phyloP scores from a whole-genome alignment of 2,329 filamentous ascomycete species.

The Hymenoscyphus infarciens region DNA sequence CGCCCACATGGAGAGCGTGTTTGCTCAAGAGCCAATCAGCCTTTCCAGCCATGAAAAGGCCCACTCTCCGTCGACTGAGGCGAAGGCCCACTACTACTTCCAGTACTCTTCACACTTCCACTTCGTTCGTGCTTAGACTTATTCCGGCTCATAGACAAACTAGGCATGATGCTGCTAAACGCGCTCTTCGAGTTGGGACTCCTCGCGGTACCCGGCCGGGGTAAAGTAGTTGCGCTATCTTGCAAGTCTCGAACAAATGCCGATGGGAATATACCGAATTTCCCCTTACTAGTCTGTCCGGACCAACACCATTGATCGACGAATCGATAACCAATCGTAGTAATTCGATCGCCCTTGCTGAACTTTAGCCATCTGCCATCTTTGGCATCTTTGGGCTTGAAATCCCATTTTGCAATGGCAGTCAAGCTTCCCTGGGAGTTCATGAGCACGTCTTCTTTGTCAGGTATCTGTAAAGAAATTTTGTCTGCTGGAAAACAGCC shows the following conservation, averaged over 20 bases:
- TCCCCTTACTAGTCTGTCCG: slow-evolving; percentile 30
- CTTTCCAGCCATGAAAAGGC: neutral
- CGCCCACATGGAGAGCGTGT: neutral
- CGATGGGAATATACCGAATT: slow-evolving; percentile 33
- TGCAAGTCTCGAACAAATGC: slow-evolving; percentile 29
- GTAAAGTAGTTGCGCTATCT: slow-evolving; percentile 8
- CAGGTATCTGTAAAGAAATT: slow-evolving; percentile 27
- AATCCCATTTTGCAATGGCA: slow-evolving; percentile 33
- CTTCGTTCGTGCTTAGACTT: slow-evolving; percentile 16
- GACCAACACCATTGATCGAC: slow-evolving; percentile 35
- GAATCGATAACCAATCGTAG: slow-evolving; percentile 29
- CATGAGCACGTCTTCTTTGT: slow-evolving; percentile 30
- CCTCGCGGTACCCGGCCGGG: slow-evolving; percentile 1
- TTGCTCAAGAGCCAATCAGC: neutral
- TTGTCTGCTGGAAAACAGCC: slow-evolving; percentile 28
- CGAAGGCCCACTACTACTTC: slow-evolving; percentile 8
- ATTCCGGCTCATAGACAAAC: slow-evolving; percentile 14
- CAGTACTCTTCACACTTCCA: slow-evolving; percentile 15
- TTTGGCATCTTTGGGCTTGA: slow-evolving; percentile 32
- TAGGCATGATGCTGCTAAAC: slow-evolving; percentile 9
- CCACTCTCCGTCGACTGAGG: neutral
- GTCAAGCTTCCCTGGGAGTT: slow-evolving; percentile 26
- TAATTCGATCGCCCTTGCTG: slow-evolving; percentile 32
- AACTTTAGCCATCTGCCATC: slow-evolving; percentile 33
- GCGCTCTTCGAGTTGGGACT: slow-evolving; percentile 8